A percentile compares a stretch with the other conserved stretches of the same genome.
Evolutionary conservation across 805 yeast genomes (phyloP).

Genomic region (Barnettozyma salicaria): DNA sequence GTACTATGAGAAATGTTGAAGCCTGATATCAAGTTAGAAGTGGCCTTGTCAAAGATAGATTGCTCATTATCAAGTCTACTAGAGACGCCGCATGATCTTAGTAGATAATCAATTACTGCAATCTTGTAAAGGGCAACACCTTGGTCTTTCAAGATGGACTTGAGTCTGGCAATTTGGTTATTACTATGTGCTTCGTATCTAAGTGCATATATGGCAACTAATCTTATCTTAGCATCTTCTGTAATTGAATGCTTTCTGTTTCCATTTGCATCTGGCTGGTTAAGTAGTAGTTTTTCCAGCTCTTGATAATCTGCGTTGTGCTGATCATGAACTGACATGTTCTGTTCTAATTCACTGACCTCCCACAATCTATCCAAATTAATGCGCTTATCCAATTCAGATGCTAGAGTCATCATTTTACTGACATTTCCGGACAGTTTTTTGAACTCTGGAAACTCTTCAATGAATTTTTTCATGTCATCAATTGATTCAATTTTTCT

Average conservation of each 20-base stretch:
- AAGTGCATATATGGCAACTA: conserved; percentile 68
- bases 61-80: conserved; percentile 37
- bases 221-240: conserved; percentile 57
- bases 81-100: conserved; percentile 38
- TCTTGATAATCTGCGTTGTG: conserved; percentile 51
- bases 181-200: conserved; percentile 54
- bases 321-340: conserved; percentile 60
- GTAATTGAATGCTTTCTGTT: conserved; percentile 32
- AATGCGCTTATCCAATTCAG: conserved; percentile 77
- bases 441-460: conserved; percentile 89
- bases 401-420: conserved; percentile 85
- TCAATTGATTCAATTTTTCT: conserved; percentile 70
- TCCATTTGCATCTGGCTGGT: conserved; percentile 25
- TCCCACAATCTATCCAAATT: conserved; percentile 65
- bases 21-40: conserved; percentile 28
- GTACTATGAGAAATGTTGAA: conserved; percentile 35
- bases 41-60: conserved; percentile 25
- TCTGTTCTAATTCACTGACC: conserved; percentile 86
- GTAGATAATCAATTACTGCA: conserved; percentile 32
- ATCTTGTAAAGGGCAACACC: conserved; percentile 27
- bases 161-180: conserved; percentile 37
- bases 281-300: conserved; percentile 48
- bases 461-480: conserved; percentile 87
- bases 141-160: conserved; percentile 32
- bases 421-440: conserved; percentile 82